Percentiles rank a stretch among this genome's conserved stretches.
phyloP scores from a whole-genome alignment of 257 asterid species.

The Coffea canephora region DNA sequence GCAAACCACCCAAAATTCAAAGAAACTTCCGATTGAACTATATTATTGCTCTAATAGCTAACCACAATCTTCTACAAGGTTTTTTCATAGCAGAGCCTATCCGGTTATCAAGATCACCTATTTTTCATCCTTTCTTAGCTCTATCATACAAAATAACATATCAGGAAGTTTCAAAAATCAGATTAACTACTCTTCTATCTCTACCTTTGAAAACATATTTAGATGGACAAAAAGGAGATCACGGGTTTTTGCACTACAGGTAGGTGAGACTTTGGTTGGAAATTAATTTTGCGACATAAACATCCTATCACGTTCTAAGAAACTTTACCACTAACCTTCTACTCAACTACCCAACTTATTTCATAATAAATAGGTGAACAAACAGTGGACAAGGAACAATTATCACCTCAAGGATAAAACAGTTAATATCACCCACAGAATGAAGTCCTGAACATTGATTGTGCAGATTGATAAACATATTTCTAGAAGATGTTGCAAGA shows the following conservation, averaged over 20 bases:
- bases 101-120: background rate
- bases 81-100: background rate
- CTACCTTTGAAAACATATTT: background rate
- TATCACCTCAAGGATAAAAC: background rate
- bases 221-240: background rate
- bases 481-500: slow-evolving; percentile 5
- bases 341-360: slow-evolving; percentile 11
- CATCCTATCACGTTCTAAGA: background rate
- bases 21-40: background rate
- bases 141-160: background rate
- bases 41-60: background rate
- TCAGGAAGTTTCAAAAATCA: background rate
- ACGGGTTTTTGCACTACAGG: background rate
- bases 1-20: background rate
- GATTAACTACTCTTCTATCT: background rate
- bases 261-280: slow-evolving; percentile 13
- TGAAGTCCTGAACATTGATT: background rate
- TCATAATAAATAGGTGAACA: background rate
- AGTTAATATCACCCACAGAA: background rate
- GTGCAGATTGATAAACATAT: background rate
- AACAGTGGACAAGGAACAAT: background rate
- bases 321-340: background rate
- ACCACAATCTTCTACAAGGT: background rate
- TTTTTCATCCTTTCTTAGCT: background rate
- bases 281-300: background rate